These are phyloP conservation scores for Monosporozyma yasuniensis DNA, from an alignment of 805 yeast genomes.

Conservation along the genomic window DNA sequence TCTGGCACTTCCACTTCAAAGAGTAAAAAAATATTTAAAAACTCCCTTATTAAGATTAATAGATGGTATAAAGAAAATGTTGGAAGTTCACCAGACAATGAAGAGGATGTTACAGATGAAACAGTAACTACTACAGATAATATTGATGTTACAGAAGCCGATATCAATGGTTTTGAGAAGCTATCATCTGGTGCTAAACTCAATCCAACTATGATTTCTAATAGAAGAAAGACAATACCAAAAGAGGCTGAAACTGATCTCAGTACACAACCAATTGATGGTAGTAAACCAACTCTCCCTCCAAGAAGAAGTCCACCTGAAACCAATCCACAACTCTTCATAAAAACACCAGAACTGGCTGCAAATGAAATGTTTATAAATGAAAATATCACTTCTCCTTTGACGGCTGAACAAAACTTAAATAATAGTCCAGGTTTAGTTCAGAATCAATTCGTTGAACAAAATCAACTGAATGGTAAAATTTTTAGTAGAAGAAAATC, in stretches of 20 bases:
- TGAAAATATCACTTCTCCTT: slow-evolving; percentile 5
- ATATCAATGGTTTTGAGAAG: neutral
- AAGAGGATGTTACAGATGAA: neutral
- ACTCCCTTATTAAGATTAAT: slow-evolving; percentile 50
- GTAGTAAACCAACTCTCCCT: neutral
- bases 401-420: neutral
- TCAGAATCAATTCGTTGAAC: neutral
- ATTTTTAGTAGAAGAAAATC: neutral
- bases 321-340: neutral
- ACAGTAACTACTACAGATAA: neutral
- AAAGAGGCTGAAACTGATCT: slow-evolving; percentile 1
- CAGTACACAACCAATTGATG: neutral
- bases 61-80: slow-evolving; percentile 50
- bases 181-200: neutral
- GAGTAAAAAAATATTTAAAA: slow-evolving; percentile 34
- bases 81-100: neutral
- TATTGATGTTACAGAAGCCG: neutral
- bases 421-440: neutral
- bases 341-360: slow-evolving; percentile 4
- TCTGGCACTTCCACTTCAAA: slow-evolving; percentile 16
- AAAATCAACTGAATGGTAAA: neutral
- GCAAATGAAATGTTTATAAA: slow-evolving; percentile 28
- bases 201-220: slow-evolving; percentile 26
- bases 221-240: slow-evolving; percentile 25
- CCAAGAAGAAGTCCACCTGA: neutral